Conservation (phyloP, 495 filamentous ascomycete genomes). For the Neurospora discreta region DNA sequence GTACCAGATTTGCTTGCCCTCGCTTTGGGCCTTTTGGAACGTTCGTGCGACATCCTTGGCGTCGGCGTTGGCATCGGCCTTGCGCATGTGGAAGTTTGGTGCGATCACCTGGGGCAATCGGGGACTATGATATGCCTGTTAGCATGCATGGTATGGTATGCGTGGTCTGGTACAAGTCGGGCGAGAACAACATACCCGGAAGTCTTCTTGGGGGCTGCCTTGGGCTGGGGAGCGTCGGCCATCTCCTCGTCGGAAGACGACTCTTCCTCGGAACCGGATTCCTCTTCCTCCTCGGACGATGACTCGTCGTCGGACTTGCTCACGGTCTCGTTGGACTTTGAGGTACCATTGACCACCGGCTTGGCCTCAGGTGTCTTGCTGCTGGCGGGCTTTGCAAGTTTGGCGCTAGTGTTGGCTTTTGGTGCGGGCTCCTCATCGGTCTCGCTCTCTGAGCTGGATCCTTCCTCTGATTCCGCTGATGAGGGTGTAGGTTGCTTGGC, state of each 20-base stretch:
- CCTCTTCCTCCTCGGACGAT: neutral
- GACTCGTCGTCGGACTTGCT: conserved; percentile 17
- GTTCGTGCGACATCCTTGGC: conserved; percentile 25
- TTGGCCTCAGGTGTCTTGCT: conserved; percentile 1
- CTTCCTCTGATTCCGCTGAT: conserved; percentile 7
- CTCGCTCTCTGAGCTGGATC: conserved; percentile 6
- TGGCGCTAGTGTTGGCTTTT: conserved; percentile 7
- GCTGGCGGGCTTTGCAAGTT: neutral
- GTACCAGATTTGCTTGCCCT: conserved; percentile 42
- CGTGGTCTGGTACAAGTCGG: too few species aligned
- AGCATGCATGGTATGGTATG: conserved; percentile 8
- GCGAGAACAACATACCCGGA: conserved; percentile 8
- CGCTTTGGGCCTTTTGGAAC: conserved; percentile 30
- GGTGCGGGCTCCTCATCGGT: conserved; percentile 13
- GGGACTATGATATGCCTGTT: conserved; percentile 4
- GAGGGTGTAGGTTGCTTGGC: conserved; percentile 2
- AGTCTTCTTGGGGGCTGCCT: conserved; percentile 16
- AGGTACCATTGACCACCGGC: neutral
- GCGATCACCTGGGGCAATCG: conserved; percentile 12
- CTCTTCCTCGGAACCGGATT: conserved; percentile 1
- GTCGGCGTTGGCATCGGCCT: conserved; percentile 20
- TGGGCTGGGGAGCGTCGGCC: conserved; percentile 7
- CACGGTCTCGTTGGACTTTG: conserved; percentile 13
- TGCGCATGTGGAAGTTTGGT: conserved; percentile 21
- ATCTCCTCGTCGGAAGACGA: conserved; percentile 14